Percentiles rank a stretch among this genome's conserved stretches.
Conservation (phyloP, 306 rosid genomes). For the Trifolium repens region DNA sequence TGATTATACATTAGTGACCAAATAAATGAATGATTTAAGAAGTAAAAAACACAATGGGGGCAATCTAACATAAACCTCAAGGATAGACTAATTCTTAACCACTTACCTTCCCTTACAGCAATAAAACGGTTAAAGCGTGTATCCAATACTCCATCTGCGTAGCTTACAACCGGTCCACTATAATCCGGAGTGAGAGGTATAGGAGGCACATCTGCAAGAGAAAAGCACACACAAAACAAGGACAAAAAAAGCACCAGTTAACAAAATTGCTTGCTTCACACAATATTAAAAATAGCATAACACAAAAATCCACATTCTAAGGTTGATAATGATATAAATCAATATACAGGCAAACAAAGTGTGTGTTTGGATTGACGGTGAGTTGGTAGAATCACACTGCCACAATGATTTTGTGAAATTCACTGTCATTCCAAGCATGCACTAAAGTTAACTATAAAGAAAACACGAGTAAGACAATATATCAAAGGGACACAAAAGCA, state of each 20-base stretch:
- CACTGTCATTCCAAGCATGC: background rate
- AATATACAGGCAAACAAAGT: constrained; percentile 16
- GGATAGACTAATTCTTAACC: background rate
- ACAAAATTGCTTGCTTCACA: constrained; percentile 27
- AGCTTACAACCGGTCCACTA: constrained; percentile 71
- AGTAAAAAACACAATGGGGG: background rate
- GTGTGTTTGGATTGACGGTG: background rate
- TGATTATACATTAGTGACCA: constrained; percentile 22
- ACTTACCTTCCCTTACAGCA: constrained; percentile 81
- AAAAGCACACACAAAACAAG: background rate
- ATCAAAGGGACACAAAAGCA: background rate
- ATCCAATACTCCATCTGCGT: constrained; percentile 90
- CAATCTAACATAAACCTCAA: constrained; percentile 17
- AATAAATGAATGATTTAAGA: background rate
- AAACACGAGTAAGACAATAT: constrained; percentile 14
- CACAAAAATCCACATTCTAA: constrained; percentile 18
- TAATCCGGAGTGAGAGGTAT: constrained; percentile 80
- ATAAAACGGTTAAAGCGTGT: constrained; percentile 72
- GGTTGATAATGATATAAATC: background rate
- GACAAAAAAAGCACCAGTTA: constrained; percentile 12
- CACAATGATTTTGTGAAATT: background rate
- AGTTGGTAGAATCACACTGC: background rate
- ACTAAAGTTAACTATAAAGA: constrained; percentile 6
- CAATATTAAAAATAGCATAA: background rate
- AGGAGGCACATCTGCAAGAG: constrained; percentile 64